These are phyloP conservation scores for Fomitopsis pinicola DNA, from an alignment of 1,284 basidiomycete species.

Conservation along the genomic window DNA sequence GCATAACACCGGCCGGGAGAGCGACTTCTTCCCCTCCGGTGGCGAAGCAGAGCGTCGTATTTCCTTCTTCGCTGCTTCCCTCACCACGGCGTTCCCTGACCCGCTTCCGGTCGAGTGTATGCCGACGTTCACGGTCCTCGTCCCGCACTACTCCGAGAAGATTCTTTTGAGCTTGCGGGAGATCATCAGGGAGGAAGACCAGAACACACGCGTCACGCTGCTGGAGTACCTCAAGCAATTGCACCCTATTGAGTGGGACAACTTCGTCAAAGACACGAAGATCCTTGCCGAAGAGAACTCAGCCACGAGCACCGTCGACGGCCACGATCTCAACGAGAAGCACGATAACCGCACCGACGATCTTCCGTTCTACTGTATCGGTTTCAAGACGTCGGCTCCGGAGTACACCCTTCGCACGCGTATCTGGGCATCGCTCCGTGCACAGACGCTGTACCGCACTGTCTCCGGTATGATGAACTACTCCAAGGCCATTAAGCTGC, in stretches of 20 bases:
- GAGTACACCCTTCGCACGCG: constrained; percentile 99
- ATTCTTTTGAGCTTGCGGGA: constrained; percentile 91
- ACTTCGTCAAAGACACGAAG: constrained; percentile 99
- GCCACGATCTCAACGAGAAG: constrained; percentile 74
- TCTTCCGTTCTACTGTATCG: constrained; percentile 98
- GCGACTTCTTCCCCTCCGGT: constrained; percentile 89
- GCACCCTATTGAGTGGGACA: constrained; percentile 99
- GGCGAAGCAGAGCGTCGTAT: constrained; percentile 94
- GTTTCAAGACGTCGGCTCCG: constrained; percentile 98
- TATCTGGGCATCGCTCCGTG: constrained; percentile 98
- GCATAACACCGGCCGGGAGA: constrained; percentile 75
- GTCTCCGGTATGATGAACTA: constrained; percentile 99
- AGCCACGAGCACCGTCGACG: constrained; percentile 44
- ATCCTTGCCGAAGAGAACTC: constrained; percentile 92
- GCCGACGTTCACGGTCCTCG: constrained; percentile 96
- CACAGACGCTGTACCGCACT: constrained; percentile 97
- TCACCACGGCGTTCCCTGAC: constrained; percentile 91
- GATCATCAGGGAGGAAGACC: constrained; percentile 96
- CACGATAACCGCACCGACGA: constrained; percentile 77
- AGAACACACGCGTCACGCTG: constrained; percentile 91
- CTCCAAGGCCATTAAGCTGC: constrained; percentile 97
- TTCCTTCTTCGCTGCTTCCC: constrained; percentile 94
- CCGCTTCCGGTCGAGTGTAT: constrained; percentile 93
- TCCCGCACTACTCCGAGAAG: constrained; percentile 97
- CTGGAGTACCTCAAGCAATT: constrained; percentile 98